These are phyloP conservation scores for Yarrowia sp. DNA, from an alignment of 805 yeast species.

Conservation along the genomic window DNA sequence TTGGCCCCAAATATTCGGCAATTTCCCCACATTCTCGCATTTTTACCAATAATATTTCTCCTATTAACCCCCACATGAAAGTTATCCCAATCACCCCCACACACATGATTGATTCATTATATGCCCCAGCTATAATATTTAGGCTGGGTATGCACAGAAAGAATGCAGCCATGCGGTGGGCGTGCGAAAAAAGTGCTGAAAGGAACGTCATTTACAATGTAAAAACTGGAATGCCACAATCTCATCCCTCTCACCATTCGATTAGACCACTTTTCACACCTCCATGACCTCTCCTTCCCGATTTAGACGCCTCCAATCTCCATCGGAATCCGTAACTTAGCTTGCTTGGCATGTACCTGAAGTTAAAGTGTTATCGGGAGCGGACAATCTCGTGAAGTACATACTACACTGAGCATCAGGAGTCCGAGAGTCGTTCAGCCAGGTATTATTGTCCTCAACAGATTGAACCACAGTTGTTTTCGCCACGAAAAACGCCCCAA, in stretches of 20 bases:
- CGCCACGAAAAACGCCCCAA: too few species aligned
- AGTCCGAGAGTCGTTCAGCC: too few species aligned
- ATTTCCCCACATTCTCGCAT: too few species aligned
- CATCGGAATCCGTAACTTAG: conserved; percentile 2
- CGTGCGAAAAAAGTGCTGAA: not conserved
- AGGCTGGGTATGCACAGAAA: not conserved
- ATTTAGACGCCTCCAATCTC: too few species aligned
- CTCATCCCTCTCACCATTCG: too few species aligned
- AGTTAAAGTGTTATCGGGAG: conserved; percentile 15
- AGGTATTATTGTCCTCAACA: too few species aligned
- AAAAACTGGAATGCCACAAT: too few species aligned
- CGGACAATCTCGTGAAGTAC: not conserved
- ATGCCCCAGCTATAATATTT: too few species aligned
- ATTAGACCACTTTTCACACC: not conserved
- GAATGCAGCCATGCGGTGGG: conserved; percentile 1
- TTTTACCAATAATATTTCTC: too few species aligned
- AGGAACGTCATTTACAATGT: too few species aligned
- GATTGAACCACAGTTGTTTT: too few species aligned
- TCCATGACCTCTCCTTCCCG: not conserved
- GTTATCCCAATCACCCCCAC: not conserved
- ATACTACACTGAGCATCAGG: not conserved
- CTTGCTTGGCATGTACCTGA: conserved; percentile 22
- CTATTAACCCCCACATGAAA: not conserved
- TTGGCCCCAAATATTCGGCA: too few species aligned
- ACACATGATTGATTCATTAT: not conserved